Base-by-base conservation (phyloP, 108 stramenopile species). In the Pseudonitzschia delicatissima region DNA sequence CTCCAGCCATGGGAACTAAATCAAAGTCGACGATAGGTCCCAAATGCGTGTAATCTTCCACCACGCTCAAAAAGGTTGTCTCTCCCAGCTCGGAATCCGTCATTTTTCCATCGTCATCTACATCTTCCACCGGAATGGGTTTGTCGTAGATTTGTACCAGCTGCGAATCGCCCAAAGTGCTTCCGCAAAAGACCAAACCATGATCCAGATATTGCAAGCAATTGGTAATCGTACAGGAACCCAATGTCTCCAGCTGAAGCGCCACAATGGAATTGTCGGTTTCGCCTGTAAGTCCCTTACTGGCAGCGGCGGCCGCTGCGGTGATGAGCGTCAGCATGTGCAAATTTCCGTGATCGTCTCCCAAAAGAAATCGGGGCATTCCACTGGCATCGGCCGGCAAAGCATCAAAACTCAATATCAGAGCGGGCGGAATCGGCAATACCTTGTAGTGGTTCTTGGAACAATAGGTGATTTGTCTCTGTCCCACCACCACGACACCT, bases 1-100 rank as follows among this genome's bases (percentile, higher is more conserved):
- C 50, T 12, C 76, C 70, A 5, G 69, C 68, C 53, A 64, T 61
- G 37, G 97, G 93, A 2, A 94, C 80, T 52, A 98, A 68, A 72
- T 94, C 93, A 78, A 99, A 95, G 73, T 99, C 98, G 18, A 96
- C 82, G 77, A 99, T 98, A 17, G 98, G 98, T 5, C 97, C 97
- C 49, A 98, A 71, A 66, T 95, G 94, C 13, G 85, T 84, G 64
- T 95, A 99, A 50, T 94, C 94, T 66, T 97, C 96, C 61, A 97
- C 53, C 1, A 96, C 85, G 50, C 80, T 76, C 34, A 96, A 55
- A 60, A 88, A 91, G 3, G 87, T 87, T 5, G 77, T 77, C 23
- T 80, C 74, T 33, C 52, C 71, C 64, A 79, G 35, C 11, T 69
- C 69, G n/a, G 60, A 35, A 29, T 49, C 36, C 15, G 33, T 45